Percentiles rank a stretch among this genome's conserved stretches.
phyloP scores from a whole-genome alignment of 2,329 filamentous ascomycete species.

The Cryphonectria naterciae region DNA sequence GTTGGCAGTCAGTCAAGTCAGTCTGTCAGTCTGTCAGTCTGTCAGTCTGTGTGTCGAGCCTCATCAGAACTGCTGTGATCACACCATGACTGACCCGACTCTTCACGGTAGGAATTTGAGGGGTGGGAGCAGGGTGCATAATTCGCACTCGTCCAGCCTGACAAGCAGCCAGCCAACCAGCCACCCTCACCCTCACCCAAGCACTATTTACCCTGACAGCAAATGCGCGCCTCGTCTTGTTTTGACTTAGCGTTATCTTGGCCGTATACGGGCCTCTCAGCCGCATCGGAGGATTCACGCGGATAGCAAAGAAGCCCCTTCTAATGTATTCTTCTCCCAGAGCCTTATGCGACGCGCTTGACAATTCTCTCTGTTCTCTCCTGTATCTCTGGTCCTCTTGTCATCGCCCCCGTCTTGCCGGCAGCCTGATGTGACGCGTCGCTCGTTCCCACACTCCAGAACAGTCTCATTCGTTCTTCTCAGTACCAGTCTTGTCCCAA shows the following conservation, averaged over 20 bases:
- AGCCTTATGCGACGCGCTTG: background rate
- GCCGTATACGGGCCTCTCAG: background rate
- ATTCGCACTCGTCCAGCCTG: background rate
- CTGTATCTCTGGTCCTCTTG: background rate
- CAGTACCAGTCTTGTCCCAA: background rate
- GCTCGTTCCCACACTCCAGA: background rate
- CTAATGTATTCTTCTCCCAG: background rate
- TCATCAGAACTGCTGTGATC: background rate
- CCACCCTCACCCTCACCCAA: background rate
- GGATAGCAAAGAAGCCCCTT: background rate
- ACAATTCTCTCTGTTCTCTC: background rate
- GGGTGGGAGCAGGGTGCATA: background rate
- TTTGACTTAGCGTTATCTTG: constrained; percentile 1
- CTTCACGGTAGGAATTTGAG: background rate
- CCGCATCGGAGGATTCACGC: background rate
- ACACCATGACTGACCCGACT: background rate
- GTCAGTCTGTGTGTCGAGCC: background rate
- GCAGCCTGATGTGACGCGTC: background rate
- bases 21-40: no score
- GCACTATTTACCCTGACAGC: background rate
- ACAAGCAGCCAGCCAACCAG: background rate
- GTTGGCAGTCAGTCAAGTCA: background rate
- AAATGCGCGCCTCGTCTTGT: background rate
- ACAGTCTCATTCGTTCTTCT: background rate
- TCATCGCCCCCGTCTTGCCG: background rate